Conservation (phyloP, 208 protist genomes). For the Trypanosoma boissoni region DNA sequence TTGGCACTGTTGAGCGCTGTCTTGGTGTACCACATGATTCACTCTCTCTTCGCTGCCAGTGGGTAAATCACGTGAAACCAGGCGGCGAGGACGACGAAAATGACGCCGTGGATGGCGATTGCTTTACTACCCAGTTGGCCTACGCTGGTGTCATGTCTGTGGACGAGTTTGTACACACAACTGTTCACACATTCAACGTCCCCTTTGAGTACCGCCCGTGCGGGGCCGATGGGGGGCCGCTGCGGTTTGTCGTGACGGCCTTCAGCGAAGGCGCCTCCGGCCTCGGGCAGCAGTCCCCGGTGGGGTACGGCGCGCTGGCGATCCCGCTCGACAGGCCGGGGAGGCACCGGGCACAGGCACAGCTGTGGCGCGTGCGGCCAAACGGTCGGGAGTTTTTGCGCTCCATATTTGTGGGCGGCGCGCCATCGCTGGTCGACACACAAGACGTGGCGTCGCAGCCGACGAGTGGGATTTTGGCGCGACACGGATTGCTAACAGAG, state of each 20-base stretch:
- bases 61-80: constrained; percentile 10
- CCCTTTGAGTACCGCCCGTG: constrained; percentile 57
- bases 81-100: not conserved
- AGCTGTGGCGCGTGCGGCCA: constrained; percentile 56
- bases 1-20: constrained; percentile 56
- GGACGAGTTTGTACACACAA: constrained; percentile 38
- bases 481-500: constrained; percentile 43
- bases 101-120: not conserved
- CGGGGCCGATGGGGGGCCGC: constrained; percentile 27
- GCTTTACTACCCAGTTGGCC: constrained; percentile 63
- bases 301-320: constrained; percentile 55
- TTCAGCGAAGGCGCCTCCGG: constrained; percentile 46
- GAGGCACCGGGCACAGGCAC: constrained; percentile 30
- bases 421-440: constrained; percentile 50
- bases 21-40: constrained; percentile 41
- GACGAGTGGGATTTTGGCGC: constrained; percentile 29
- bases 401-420: constrained; percentile 52
- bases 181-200: constrained; percentile 66
- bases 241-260: constrained; percentile 53
- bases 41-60: constrained; percentile 50
- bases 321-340: constrained; percentile 50
- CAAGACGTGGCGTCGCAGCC: constrained; percentile 30
- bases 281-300: constrained; percentile 46
- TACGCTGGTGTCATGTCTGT: constrained; percentile 36
- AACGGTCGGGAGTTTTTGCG: constrained; percentile 62